Evolutionary conservation across 495 filamentous ascomycete species (phyloP).

Genomic region (Hypoxylon trugodes): DNA sequence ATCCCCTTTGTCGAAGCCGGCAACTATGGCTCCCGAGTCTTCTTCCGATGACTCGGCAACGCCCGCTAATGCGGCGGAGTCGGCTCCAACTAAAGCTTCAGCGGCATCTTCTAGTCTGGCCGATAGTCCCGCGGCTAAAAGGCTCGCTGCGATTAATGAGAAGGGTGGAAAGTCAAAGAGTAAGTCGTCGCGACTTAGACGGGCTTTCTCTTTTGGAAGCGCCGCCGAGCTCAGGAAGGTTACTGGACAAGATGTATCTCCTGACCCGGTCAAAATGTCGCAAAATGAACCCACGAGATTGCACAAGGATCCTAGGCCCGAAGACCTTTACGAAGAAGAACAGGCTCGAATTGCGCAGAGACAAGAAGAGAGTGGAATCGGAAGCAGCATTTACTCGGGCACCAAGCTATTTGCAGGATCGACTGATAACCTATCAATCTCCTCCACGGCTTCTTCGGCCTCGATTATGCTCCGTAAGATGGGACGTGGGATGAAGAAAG

Average conservation of each 20-base stretch:
- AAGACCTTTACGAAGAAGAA: slow-evolving; percentile 72
- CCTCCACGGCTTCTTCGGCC: slow-evolving; percentile 95
- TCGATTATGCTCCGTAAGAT: slow-evolving; percentile 99
- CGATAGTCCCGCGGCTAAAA: slow-evolving; percentile 77
- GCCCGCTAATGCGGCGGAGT: slow-evolving; percentile 43
- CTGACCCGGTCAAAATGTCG: slow-evolving; percentile 56
- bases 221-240: slow-evolving; percentile 89
- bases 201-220: slow-evolving; percentile 97
- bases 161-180: slow-evolving; percentile 71
- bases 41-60: slow-evolving; percentile 44
- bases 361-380: slow-evolving; percentile 91
- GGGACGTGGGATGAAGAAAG: slow-evolving; percentile 96
- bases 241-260: slow-evolving; percentile 64
- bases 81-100: slow-evolving; percentile 49
- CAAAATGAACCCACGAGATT: slow-evolving; percentile 67
- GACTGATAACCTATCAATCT: slow-evolving; percentile 96
- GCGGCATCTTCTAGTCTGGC: slow-evolving; percentile 34
- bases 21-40: slow-evolving; percentile 63
- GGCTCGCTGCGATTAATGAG: slow-evolving; percentile 81
- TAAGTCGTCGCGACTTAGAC: slow-evolving; percentile 88
- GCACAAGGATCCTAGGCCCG: slow-evolving; percentile 76
- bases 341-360: slow-evolving; percentile 89
- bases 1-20: slow-evolving; percentile 88
- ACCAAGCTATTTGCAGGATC: slow-evolving; percentile 89
- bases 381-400: slow-evolving; percentile 91